Evolutionary conservation across 148 eudicot genomes (phyloP), one percentile per base, ranked within the genome.

Genomic region (Pouteria glomerata): DNA sequence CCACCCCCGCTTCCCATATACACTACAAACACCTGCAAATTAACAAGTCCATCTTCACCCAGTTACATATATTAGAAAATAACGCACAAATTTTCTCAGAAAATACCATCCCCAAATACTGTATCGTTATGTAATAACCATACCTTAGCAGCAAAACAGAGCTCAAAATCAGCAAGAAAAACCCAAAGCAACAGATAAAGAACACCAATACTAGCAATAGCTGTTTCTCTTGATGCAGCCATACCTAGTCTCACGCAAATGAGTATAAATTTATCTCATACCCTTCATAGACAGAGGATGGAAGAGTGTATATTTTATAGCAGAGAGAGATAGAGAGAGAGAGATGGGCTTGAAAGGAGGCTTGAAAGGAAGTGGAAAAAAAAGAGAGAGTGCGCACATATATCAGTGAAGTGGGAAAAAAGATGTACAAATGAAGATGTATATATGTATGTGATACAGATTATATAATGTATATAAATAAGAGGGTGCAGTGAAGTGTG

Each of bases 11-110:
- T 74, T 31, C 88, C 88, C 88, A 84, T 84, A 64, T 84, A 84
- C 48, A 84, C 85, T 41, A 82, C 88, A 82, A 79, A 77, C 31
- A 84, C 76, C 88, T 84, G 76, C 65, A 73, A n/a, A n/a, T n/a
- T n/a, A n/a, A n/a, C n/a, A n/a, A n/a, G n/a, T n/a, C n/a, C n/a
- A n/a, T n/a, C n/a, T n/a, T n/a, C n/a, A n/a, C n/a, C n/a, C n/a
- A n/a, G n/a, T n/a, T n/a, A n/a, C n/a, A n/a, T n/a, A n/a, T n/a
- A n/a, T n/a, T n/a, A n/a, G n/a, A n/a, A n/a, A n/a, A n/a, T n/a
- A n/a, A n/a, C n/a, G n/a, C n/a, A n/a, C n/a, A n/a, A n/a, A n/a
- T n/a, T n/a, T n/a, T n/a, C n/a, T n/a, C n/a, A n/a, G n/a, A n/a
- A n/a, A n/a, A n/a, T n/a, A n/a, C n/a, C n/a, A n/a, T n/a, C n/a